Percentiles rank a stretch among this genome's conserved stretches.
These are phyloP conservation scores for Helotiales sp. DNA, from an alignment of 2,329 filamentous ascomycete species.

Conservation along the genomic window DNA sequence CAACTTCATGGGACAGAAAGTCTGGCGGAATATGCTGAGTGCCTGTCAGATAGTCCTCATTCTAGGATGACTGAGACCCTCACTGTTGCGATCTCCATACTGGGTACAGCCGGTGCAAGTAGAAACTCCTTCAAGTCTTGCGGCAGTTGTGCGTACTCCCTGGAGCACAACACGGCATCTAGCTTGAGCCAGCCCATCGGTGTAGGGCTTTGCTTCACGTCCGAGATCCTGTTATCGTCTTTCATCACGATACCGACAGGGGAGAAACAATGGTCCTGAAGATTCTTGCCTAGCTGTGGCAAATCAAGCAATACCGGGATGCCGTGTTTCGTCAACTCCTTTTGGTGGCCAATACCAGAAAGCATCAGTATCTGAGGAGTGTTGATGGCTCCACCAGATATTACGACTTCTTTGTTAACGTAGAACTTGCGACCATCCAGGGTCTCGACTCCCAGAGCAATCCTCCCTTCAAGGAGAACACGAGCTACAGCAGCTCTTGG, in stretches of 20 bases:
- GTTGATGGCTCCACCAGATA: constrained; percentile 47
- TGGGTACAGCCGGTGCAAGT: constrained; percentile 50
- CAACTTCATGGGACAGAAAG: constrained; percentile 2
- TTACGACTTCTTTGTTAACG: constrained; percentile 44
- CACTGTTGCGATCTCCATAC: constrained; percentile 53
- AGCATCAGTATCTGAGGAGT: constrained; percentile 47
- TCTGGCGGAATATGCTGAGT: constrained; percentile 8
- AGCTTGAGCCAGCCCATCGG: constrained; percentile 46
- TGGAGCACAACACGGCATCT: constrained; percentile 37
- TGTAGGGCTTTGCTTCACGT: constrained; percentile 30
- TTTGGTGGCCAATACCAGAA: constrained; percentile 42
- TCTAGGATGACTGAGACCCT: constrained; percentile 34
- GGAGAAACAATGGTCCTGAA: constrained; percentile 53
- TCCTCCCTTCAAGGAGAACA: constrained; percentile 46
- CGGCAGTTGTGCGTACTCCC: constrained; percentile 52
- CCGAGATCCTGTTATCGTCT: not conserved
- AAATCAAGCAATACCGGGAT: constrained; percentile 56
- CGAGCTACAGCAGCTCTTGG: constrained; percentile 48
- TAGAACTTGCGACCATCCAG: constrained; percentile 38
- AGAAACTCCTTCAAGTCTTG: constrained; percentile 44
- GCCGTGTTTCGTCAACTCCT: constrained; percentile 39
- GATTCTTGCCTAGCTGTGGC: constrained; percentile 63
- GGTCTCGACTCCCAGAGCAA: constrained; percentile 45
- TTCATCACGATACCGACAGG: constrained; percentile 41
- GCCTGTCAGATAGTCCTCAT: not conserved